These are phyloP conservation scores for Trametes sanguinea DNA, from an alignment of 768 basidiomycete genomes.

Conservation along the genomic window DNA sequence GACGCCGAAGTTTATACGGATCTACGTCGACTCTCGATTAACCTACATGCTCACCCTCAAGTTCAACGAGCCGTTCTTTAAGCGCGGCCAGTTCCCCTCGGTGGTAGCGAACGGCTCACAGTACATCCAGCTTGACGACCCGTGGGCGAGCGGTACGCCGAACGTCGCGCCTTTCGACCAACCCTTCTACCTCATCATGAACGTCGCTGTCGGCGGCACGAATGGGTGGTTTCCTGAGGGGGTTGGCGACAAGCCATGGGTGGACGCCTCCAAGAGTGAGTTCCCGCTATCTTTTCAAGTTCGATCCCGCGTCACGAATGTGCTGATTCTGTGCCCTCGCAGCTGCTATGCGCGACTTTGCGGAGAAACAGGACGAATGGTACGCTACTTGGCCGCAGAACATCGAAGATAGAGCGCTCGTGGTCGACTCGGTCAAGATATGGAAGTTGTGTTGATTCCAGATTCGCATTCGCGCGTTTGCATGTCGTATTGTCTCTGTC, in stretches of 20 bases:
- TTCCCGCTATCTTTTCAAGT: not conserved
- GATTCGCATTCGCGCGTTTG: too few relatives aligned
- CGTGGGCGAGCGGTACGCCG: conserved; percentile 67
- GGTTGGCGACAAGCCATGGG: conserved; percentile 76
- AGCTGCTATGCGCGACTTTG: conserved; percentile 76
- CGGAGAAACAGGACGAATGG: conserved; percentile 62
- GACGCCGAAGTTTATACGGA: conserved; percentile 79
- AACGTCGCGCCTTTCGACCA: conserved; percentile 86
- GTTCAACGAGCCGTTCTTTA: conserved; percentile 81
- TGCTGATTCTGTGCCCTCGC: not conserved
- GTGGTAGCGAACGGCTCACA: conserved; percentile 59
- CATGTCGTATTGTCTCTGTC: too few relatives aligned
- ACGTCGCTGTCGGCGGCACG: conserved; percentile 84
- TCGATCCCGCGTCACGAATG: not conserved
- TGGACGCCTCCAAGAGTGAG: conserved; percentile 58
- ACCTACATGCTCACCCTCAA: conserved; percentile 66
- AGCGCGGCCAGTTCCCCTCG: conserved; percentile 69
- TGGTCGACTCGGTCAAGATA: conserved; percentile 81
- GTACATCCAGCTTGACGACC: conserved; percentile 64
- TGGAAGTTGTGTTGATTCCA: conserved; percentile 60
- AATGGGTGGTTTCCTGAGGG: conserved; percentile 94
- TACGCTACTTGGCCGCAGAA: conserved; percentile 70
- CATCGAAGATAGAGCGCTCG: conserved; percentile 62
- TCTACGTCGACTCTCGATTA: conserved; percentile 83
- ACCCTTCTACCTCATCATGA: conserved; percentile 82